A percentile compares a stretch with the other conserved stretches of the same genome.
Evolutionary conservation across 202 grass and related monocot species (phyloP).

Genomic region (Carex arenaria): DNA sequence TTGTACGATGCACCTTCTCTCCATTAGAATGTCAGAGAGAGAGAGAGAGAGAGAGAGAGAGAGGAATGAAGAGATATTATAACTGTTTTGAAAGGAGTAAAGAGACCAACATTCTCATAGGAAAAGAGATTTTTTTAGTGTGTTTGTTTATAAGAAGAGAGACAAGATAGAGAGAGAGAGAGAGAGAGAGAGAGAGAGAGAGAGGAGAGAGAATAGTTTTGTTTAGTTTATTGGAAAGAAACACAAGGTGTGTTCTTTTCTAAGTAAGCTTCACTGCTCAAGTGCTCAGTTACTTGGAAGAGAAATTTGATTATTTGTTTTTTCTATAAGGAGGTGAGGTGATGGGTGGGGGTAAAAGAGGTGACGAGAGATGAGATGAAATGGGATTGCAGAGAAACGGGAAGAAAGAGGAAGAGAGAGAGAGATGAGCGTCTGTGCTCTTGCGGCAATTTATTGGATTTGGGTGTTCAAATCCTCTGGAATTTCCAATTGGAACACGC

Average conservation of each 20-base stretch:
- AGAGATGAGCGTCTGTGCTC: neutral
- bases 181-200: neutral
- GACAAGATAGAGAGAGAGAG: neutral
- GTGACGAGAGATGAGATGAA: neutral
- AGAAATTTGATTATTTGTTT: neutral
- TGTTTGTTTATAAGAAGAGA: neutral
- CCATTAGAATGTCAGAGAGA: neutral
- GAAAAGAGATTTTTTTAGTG: slow-evolving; percentile 5
- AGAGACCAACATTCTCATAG: slow-evolving; percentile 28
- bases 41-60: neutral
- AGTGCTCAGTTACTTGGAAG: slow-evolving; percentile 1
- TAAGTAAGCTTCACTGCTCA: neutral
- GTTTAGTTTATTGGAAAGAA: neutral
- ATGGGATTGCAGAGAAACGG: neutral
- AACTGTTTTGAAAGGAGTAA: slow-evolving; percentile 17
- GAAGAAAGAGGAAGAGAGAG: neutral
- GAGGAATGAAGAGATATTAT: slow-evolving; percentile 4
- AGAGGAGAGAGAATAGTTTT: neutral
- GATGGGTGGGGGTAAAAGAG: neutral
- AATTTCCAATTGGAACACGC: neutral
- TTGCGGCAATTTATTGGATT: slow-evolving; percentile 19
- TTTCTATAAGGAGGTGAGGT: neutral
- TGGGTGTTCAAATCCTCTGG: neutral
- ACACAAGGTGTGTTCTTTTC: slow-evolving; percentile 2
- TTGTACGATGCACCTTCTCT: slow-evolving; percentile 3